These are phyloP conservation scores for Candida tibetensis DNA, from an alignment of 805 yeast species.

Conservation along the genomic window DNA sequence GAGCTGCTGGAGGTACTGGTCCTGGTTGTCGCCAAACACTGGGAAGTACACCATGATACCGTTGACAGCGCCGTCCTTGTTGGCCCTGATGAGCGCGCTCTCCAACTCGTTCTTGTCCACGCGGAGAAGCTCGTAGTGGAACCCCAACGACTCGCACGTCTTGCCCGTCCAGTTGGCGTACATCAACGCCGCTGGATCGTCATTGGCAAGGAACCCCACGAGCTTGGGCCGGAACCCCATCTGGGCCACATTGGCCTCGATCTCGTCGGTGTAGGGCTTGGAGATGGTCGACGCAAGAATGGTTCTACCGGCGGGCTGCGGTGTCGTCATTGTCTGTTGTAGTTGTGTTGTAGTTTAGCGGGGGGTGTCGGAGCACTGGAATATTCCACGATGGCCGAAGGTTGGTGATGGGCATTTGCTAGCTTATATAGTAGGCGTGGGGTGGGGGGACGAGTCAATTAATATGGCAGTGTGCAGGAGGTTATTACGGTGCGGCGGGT, in stretches of 20 bases:
- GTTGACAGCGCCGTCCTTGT: slow-evolving; percentile 67
- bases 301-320: slow-evolving; percentile 67
- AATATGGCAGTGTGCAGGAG: too few species aligned
- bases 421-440: too few species aligned
- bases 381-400: too few species aligned
- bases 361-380: too few species aligned
- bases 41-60: slow-evolving; percentile 98
- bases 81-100: slow-evolving; percentile 78
- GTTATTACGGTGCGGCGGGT: too few species aligned
- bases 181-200: slow-evolving; percentile 92
- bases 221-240: slow-evolving; percentile 64
- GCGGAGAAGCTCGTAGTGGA: slow-evolving; percentile 72
- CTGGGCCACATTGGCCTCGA: slow-evolving; percentile 52
- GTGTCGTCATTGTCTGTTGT: slow-evolving; percentile 4
- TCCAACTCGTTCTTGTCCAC: slow-evolving; percentile 82
- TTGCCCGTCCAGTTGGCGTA: slow-evolving; percentile 96
- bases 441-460: too few species aligned
- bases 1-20: slow-evolving; percentile 91
- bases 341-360: too few species aligned
- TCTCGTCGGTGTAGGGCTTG: slow-evolving; percentile 73
- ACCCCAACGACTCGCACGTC: slow-evolving; percentile 83
- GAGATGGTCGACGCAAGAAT: slow-evolving; percentile 87
- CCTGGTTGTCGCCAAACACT: slow-evolving; percentile 92
- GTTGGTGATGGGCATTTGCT: too few species aligned
- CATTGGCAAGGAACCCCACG: slow-evolving; percentile 89